Percentiles rank a stretch among this genome's conserved stretches.
Evolutionary conservation across 2,329 filamentous ascomycete genomes (phyloP).

Genomic region (Botryosphaeria dothidea): DNA sequence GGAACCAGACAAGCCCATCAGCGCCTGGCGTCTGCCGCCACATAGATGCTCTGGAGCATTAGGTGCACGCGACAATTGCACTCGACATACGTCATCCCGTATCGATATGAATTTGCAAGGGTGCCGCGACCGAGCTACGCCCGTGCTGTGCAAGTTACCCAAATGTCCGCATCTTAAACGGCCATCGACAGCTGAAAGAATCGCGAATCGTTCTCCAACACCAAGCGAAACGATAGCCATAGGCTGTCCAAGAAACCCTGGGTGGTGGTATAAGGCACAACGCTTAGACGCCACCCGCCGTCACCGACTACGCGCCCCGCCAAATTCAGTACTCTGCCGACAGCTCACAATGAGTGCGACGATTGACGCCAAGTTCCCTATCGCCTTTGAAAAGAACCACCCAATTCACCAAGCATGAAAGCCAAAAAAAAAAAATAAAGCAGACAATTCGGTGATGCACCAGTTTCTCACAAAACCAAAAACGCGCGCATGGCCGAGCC

Average conservation of each 20-base stretch:
- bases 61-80: neutral
- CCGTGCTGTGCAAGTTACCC: neutral
- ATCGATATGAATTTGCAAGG: constrained; percentile 11
- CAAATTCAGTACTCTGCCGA: neutral
- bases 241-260: neutral
- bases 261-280: constrained; percentile 23
- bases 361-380: constrained; percentile 3
- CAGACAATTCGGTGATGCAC: neutral
- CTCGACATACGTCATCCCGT: constrained; percentile 11
- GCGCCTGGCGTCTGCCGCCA: neutral
- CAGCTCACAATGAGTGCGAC: constrained; percentile 7
- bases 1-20: neutral
- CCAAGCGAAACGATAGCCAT: neutral
- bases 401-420: neutral
- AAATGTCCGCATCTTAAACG: neutral
- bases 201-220: neutral
- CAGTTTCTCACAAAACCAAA: neutral
- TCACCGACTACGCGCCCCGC: constrained; percentile 15
- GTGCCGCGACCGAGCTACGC: neutral
- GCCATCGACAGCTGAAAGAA: neutral
- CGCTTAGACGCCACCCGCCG: constrained; percentile 24
- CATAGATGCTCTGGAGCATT: neutral
- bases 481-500: neutral
- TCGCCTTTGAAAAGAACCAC: constrained; percentile 2
- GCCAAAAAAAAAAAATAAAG: constrained; percentile 1